phyloP scores from a whole-genome alignment of 805 yeast species.

The Torulaspora gathmanii region DNA sequence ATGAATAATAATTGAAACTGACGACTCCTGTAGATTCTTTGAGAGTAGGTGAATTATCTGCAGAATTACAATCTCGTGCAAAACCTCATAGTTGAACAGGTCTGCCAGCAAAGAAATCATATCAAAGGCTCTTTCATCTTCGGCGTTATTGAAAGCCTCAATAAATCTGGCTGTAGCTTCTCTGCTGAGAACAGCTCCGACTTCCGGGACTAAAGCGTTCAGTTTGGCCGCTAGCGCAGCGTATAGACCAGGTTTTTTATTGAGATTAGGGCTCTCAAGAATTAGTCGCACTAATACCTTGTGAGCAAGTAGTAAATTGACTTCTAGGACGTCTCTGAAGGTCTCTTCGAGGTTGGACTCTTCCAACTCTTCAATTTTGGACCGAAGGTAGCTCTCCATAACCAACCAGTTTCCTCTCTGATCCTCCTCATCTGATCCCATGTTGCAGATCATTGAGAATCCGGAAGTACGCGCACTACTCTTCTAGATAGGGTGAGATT shows the following conservation, averaged over 20 bases:
- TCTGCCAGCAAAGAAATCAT: constrained; percentile 53
- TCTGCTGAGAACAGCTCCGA: constrained; percentile 54
- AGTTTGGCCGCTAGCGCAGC: constrained; percentile 56
- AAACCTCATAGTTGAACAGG: constrained; percentile 57
- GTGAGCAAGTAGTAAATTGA: constrained; percentile 56
- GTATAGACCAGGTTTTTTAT: constrained; percentile 43
- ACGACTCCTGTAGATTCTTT: constrained; percentile 43
- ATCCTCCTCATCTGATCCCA: constrained; percentile 30
- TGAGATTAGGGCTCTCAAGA: constrained; percentile 48
- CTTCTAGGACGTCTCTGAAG: constrained; percentile 47
- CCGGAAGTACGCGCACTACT: background rate
- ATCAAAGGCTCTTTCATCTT: constrained; percentile 42
- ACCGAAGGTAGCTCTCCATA: constrained; percentile 44
- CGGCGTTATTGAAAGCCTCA: constrained; percentile 45
- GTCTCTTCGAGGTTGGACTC: constrained; percentile 44
- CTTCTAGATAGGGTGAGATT: background rate
- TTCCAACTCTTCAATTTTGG: constrained; percentile 3
- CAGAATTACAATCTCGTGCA: constrained; percentile 49
- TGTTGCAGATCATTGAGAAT: background rate
- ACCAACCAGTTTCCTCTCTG: constrained; percentile 58
- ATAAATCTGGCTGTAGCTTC: constrained; percentile 58
- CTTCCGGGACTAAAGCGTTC: constrained; percentile 61
- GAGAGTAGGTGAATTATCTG: constrained; percentile 49
- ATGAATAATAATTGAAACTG: constrained; percentile 50
- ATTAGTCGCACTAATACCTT: constrained; percentile 57